A percentile compares a stretch with the other conserved stretches of the same genome.
phyloP scores from a whole-genome alignment of 768 basidiomycete species.

The Sarcodon sp. region DNA sequence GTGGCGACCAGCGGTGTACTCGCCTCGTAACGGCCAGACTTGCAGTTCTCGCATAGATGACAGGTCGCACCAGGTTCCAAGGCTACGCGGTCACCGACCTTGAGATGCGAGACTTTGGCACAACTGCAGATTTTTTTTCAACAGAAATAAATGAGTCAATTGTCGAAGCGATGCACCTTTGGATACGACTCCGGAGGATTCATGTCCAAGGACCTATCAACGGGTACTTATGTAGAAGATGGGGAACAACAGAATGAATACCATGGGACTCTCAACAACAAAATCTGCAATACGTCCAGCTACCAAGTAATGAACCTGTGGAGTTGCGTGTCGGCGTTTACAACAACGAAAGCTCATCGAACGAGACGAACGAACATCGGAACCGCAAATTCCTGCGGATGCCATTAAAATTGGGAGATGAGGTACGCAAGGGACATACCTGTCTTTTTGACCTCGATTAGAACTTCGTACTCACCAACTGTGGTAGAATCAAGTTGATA shows the following conservation, averaged over 20 bases:
- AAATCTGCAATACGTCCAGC: constrained; percentile 74
- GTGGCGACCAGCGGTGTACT: constrained; percentile 6
- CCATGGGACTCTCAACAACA: constrained; percentile 73
- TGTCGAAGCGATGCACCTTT: constrained; percentile 32
- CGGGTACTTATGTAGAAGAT: neutral
- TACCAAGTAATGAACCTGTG: constrained; percentile 66
- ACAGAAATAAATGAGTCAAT: neutral
- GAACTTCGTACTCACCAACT: constrained; percentile 68
- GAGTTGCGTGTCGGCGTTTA: constrained; percentile 1
- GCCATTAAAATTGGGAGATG: constrained; percentile 1
- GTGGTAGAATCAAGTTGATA: constrained; percentile 4
- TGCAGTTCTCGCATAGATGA: constrained; percentile 73
- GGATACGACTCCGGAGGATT: constrained; percentile 70
- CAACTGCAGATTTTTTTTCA: constrained; percentile 32
- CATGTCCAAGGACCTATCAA: constrained; percentile 83
- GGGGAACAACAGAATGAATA: constrained; percentile 12
- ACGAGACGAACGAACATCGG: constrained; percentile 43
- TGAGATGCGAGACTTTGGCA: constrained; percentile 58
- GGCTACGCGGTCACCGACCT: constrained; percentile 79
- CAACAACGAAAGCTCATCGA: constrained; percentile 5
- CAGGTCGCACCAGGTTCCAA: constrained; percentile 88
- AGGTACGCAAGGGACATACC: constrained; percentile 29
- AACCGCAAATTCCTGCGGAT: constrained; percentile 73
- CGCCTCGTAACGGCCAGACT: constrained; percentile 75
- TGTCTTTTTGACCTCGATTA: constrained; percentile 87